Percentiles rank a stretch among this genome's conserved stretches.
Evolutionary conservation across 2,329 filamentous ascomycete genomes (phyloP).

Genomic region (Aphanocladium album): DNA sequence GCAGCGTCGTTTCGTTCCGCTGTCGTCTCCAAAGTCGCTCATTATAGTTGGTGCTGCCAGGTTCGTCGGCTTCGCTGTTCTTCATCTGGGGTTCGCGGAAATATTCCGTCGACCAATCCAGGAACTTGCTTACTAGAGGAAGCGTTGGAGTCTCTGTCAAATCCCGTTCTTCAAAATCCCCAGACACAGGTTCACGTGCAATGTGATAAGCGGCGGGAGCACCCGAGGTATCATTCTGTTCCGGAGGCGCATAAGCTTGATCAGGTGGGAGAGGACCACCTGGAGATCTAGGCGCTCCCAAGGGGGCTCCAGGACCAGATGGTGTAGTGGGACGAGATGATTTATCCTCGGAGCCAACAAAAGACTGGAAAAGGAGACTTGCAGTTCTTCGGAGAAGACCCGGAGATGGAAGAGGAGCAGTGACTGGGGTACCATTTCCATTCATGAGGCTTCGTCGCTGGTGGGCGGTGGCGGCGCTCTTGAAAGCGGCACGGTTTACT

Average conservation of each 20-base stretch:
- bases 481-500: conserved; percentile 42
- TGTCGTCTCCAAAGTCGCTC: conserved; percentile 87
- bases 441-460: conserved; percentile 41
- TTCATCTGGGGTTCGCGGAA: conserved; percentile 99
- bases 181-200: conserved; percentile 73
- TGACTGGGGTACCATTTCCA: conserved; percentile 21
- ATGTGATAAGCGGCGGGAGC: conserved; percentile 68
- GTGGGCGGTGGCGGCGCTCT: conserved; percentile 34
- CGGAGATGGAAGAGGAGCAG: conserved; percentile 47
- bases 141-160: conserved; percentile 56
- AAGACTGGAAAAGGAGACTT: conserved; percentile 57
- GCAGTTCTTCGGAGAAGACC: conserved; percentile 59
- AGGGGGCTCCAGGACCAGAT: conserved; percentile 19
- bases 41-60: conserved; percentile 94
- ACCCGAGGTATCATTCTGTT: conserved; percentile 66
- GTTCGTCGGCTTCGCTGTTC: conserved; percentile 89
- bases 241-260: conserved; percentile 53
- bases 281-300: conserved; percentile 23
- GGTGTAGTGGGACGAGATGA: conserved; percentile 29
- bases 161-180: conserved; percentile 63
- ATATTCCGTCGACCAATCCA: conserved; percentile 96
- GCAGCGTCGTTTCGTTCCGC: conserved; percentile 86
- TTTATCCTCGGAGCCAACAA: conserved; percentile 48
- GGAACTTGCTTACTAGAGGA: conserved; percentile 75
- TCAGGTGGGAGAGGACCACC: conserved; percentile 37